Conservation (phyloP, 2,329 filamentous ascomycete species). For the Trichoderma asperellum region DNA sequence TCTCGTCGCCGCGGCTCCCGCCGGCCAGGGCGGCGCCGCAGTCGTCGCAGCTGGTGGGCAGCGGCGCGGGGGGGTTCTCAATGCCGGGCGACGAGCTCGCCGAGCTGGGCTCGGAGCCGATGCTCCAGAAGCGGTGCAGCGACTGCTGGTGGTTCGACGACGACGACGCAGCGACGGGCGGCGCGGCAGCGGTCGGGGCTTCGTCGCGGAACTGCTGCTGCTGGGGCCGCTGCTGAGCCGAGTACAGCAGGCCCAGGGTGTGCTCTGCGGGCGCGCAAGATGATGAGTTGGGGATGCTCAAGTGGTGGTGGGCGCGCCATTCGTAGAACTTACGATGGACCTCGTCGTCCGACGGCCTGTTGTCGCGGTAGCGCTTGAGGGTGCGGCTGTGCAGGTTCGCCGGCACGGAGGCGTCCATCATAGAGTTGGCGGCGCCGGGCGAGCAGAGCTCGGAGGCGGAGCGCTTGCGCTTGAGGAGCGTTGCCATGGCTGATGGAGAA, state of each 20-base stretch:
- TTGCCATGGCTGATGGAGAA: conserved; percentile 36
- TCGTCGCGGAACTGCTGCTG: conserved; percentile 14
- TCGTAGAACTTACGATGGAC: conserved; percentile 56
- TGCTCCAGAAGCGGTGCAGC: conserved; percentile 65
- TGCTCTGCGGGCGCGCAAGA: conserved; percentile 48
- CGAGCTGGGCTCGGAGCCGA: conserved; percentile 46
- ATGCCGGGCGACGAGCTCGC: conserved; percentile 35
- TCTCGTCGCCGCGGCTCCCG: conserved; percentile 39
- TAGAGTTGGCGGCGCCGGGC: conserved; percentile 42
- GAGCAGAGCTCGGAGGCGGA: conserved; percentile 61
- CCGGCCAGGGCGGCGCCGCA: conserved; percentile 47
- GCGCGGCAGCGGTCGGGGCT: background rate
- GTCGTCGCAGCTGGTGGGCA: conserved; percentile 55
- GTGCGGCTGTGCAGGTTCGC: conserved; percentile 60
- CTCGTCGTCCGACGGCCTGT: conserved; percentile 58
- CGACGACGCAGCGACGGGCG: conserved; percentile 13
- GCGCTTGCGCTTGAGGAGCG: conserved; percentile 66
- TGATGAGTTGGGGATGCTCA: conserved; percentile 31
- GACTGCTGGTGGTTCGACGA: conserved; percentile 45
- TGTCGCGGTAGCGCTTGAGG: conserved; percentile 63
- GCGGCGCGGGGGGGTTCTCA: conserved; percentile 33
- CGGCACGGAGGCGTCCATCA: conserved; percentile 42
- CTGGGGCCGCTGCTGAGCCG: conserved; percentile 51
- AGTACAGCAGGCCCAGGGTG: conserved; percentile 62
- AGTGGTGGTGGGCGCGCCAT: conserved; percentile 29